A percentile compares a stretch with the other conserved stretches of the same genome.
Evolutionary conservation across 176 grass and related monocot species (phyloP).

Genomic region (Zea luxurians): DNA sequence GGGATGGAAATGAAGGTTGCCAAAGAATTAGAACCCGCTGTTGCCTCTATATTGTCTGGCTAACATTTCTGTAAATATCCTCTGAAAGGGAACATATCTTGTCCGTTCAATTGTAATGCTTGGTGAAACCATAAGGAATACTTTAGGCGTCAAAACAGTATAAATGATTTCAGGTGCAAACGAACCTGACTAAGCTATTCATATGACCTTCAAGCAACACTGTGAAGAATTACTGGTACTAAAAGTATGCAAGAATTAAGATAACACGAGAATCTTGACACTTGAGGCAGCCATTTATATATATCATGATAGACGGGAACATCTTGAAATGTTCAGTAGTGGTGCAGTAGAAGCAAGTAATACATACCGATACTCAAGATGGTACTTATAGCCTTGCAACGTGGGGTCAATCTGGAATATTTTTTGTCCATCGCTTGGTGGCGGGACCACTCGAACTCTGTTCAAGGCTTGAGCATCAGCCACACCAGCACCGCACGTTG

Average conservation of each 20-base stretch:
- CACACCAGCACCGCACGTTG: constrained; percentile 10
- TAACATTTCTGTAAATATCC: constrained; percentile 1
- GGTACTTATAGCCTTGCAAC: constrained; percentile 49
- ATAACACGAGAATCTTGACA: background rate
- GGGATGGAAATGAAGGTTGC: constrained; percentile 9
- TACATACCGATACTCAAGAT: constrained; percentile 79
- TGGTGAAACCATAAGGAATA: background rate
- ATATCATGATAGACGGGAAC: background rate
- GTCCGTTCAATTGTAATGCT: background rate
- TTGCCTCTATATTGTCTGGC: background rate
- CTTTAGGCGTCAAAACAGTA: background rate
- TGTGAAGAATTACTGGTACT: background rate
- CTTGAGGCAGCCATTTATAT: constrained; percentile 17
- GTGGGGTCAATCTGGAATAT: constrained; percentile 75
- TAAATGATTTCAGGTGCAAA: background rate
- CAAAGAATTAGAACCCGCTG: background rate
- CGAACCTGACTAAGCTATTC: background rate
- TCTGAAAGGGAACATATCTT: background rate
- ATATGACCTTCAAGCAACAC: constrained; percentile 1
- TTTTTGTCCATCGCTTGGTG: constrained; percentile 55
- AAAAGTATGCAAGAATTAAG: background rate
- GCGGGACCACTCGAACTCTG: constrained; percentile 44
- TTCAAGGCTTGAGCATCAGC: constrained; percentile 22
- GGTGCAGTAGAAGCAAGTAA: constrained; percentile 26
- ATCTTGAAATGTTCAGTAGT: background rate